Conservation (phyloP, 495 filamentous ascomycete species). For the Lichina pygmaea region DNA sequence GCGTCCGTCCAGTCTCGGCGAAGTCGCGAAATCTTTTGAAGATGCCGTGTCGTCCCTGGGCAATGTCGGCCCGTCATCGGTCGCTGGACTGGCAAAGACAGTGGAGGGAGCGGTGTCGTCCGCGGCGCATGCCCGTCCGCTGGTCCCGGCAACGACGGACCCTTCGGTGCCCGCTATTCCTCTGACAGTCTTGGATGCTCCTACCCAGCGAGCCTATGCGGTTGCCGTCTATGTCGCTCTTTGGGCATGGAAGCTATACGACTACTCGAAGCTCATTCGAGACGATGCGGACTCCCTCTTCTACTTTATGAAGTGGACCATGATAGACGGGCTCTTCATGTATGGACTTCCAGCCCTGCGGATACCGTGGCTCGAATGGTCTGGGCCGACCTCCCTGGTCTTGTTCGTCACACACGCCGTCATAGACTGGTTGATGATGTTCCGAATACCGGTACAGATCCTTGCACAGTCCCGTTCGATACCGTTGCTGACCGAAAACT, state of each 20-base stretch:
- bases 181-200: slow-evolving; percentile 49
- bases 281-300: slow-evolving; percentile 47
- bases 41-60: no score
- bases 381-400: slow-evolving; percentile 34
- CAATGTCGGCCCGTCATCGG: not conserved
- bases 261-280: slow-evolving; percentile 45
- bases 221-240: slow-evolving; percentile 45
- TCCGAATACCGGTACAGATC: slow-evolving; percentile 46
- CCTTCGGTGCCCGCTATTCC: slow-evolving; percentile 41
- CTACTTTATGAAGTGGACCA: slow-evolving; percentile 81
- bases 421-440: slow-evolving; percentile 68
- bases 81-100: not conserved
- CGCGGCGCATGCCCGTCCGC: slow-evolving; percentile 9
- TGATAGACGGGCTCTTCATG: slow-evolving; percentile 56
- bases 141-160: slow-evolving; percentile 11
- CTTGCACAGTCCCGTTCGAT: not conserved
- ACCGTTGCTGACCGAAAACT: slow-evolving; percentile 6
- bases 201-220: slow-evolving; percentile 68
- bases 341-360: slow-evolving; percentile 59
- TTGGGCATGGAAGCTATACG: slow-evolving; percentile 56
- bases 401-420: slow-evolving; percentile 41
- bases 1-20: no score
- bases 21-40: no score
- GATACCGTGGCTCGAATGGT: slow-evolving; percentile 91
- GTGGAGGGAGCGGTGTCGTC: not conserved